Base-by-base conservation (phyloP, 179 eudicot genomes). In the Vitellaria paradoxa region DNA sequence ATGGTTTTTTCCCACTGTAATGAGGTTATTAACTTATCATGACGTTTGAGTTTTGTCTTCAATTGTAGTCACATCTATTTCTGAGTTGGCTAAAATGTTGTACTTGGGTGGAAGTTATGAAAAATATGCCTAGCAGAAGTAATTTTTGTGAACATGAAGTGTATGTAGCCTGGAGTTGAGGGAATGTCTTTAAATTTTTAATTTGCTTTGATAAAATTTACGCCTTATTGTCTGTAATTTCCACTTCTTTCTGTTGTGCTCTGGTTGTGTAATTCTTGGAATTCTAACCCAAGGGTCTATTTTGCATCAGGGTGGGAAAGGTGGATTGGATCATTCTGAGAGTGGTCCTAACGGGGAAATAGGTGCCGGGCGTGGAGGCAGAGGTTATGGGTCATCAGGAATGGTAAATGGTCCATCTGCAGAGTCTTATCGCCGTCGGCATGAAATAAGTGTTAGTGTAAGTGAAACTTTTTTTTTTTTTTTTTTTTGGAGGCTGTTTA, bases 361-460 rank as follows among this genome's bases (percentile, higher is more conserved):
- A 42, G 71, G 84, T 64, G 77, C 45, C 3, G 45, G 70, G 11
- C 56, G 79, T 63, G 76, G 87, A 40, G 74, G 71, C 84, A 70
- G 72, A 60, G 80, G 76, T 21, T 76, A 76, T 60, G 86, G 76
- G 60, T 65, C 84, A 17, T 70, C 85, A 64, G 86, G 81, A 75
- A 70, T 72, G 56, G 89, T 82, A 67, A 78, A 82, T 81, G 85
- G 82, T 76, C 55, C 85, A 80, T 91, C 97, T 37, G 82, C 91
- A 13, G 97, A 93, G 68, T 82, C 91, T 46, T 94, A 95, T 83
- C 89, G 97, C 26, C 88, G 82, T 45, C 84, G 68, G 52, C 97
- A 95, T 84, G 99, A 95, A 82, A 95, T 95, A 47, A 83, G 92
- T 82, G 95, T 94, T 62, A 68, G 86, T 20, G 98, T 94, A 83